Conservation (phyloP, 106 monocot species). For the Gastrodia elata region DNA sequence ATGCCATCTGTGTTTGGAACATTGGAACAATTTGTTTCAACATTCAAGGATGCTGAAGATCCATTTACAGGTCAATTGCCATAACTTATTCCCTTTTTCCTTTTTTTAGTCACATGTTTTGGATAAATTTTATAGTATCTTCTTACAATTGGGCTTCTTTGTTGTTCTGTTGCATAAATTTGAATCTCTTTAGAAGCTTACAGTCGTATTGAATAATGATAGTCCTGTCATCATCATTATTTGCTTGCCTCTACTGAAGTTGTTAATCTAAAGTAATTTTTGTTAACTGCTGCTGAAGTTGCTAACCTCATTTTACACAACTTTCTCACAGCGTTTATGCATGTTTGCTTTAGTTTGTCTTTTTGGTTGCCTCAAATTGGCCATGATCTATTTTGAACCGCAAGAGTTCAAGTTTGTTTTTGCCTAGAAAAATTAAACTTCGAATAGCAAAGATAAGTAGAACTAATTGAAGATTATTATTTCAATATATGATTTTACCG, state of each 20-base stretch:
- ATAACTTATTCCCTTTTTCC: neutral
- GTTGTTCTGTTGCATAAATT: neutral
- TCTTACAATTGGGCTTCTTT: neutral
- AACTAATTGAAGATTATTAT: no score
- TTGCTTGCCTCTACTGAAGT: neutral
- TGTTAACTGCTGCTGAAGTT: no score
- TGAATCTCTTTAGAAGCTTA: neutral
- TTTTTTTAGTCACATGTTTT: neutral
- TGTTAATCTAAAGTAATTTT: no score
- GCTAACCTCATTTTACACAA: no score
- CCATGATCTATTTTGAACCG: no score
- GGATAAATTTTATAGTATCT: neutral
- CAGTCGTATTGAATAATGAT: neutral
- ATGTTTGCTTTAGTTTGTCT: no score
- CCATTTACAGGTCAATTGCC: constrained; percentile 33
- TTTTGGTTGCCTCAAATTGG: no score
- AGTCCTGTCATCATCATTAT: neutral
- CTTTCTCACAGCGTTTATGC: no score
- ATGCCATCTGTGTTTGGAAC: constrained; percentile 82
- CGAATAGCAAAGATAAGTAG: no score
- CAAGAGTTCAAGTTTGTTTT: no score
- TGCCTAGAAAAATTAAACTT: no score
- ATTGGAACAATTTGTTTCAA: constrained; percentile 66
- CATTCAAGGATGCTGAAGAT: constrained; percentile 48
- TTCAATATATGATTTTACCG: no score